Percentiles rank a stretch among this genome's conserved stretches.
Evolutionary conservation across 2,329 filamentous ascomycete genomes (phyloP).

Genomic region (Fusarium clavum): DNA sequence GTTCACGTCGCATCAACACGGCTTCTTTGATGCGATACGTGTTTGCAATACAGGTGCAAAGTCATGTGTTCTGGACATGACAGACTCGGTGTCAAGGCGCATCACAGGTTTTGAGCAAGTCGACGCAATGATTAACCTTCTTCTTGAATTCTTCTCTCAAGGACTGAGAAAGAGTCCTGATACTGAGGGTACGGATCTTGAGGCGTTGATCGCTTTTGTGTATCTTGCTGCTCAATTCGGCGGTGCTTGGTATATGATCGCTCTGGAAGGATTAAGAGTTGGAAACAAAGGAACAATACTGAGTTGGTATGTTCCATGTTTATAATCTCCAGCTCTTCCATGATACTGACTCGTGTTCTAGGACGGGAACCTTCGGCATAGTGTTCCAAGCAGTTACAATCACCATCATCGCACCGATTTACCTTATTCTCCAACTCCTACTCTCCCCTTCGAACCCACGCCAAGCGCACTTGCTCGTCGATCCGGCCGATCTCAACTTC

Average conservation of each 20-base stretch:
- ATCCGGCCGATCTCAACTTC: slow-evolving; percentile 25
- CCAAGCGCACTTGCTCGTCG: slow-evolving; percentile 11
- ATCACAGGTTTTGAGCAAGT: slow-evolving; percentile 1
- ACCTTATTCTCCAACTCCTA: slow-evolving; percentile 32
- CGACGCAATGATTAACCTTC: slow-evolving; percentile 17
- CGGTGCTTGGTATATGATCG: slow-evolving; percentile 38
- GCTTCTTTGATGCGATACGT: slow-evolving; percentile 33
- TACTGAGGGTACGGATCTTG: slow-evolving; percentile 4
- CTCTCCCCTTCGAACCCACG: slow-evolving; percentile 7
- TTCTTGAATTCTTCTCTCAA: slow-evolving; percentile 39
- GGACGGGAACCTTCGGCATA: slow-evolving; percentile 39
- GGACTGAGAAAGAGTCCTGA: slow-evolving; percentile 16
- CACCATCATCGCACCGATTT: slow-evolving; percentile 37
- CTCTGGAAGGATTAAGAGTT: slow-evolving; percentile 32
- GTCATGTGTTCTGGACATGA: slow-evolving; percentile 27
- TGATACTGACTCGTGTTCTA: background rate
- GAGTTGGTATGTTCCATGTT: slow-evolving; percentile 21
- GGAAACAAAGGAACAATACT: slow-evolving; percentile 27
- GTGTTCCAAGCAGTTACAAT: slow-evolving; percentile 38
- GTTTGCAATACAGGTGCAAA: slow-evolving; percentile 4
- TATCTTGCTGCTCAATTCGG: slow-evolving; percentile 41
- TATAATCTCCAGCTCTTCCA: background rate
- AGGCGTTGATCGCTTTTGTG: slow-evolving; percentile 31
- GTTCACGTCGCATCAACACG: slow-evolving; percentile 26
- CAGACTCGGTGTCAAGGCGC: background rate